These are phyloP conservation scores for Arachnopeziza araneosa DNA, from an alignment of 2,329 filamentous ascomycete species.

Conservation along the genomic window DNA sequence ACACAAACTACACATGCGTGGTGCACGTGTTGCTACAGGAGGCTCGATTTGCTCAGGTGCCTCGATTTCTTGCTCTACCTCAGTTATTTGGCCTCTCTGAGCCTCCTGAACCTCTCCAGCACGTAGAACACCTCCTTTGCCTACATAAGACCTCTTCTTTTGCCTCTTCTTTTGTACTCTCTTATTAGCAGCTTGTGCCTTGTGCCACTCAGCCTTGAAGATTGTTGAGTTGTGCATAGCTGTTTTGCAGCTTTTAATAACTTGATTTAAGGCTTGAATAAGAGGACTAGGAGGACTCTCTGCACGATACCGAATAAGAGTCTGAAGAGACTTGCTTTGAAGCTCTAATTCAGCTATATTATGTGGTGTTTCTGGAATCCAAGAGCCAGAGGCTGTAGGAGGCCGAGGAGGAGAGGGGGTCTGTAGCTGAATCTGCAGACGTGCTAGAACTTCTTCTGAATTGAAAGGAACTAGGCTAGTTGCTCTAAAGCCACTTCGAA, in stretches of 20 bases:
- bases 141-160: neutral
- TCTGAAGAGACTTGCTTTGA: neutral
- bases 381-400: neutral
- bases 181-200: too few species aligned
- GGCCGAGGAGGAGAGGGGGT: neutral
- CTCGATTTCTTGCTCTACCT: too few species aligned
- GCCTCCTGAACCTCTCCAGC: conserved; percentile 1
- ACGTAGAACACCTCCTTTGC: neutral
- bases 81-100: too few species aligned
- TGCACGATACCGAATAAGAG: neutral
- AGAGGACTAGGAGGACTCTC: neutral
- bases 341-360: neutral
- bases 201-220: too few species aligned
- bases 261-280: neutral
- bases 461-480: neutral
- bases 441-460: neutral
- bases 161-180: neutral
- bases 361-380: neutral
- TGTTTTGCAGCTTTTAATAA: neutral
- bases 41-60: too few species aligned
- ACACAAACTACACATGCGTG: too few species aligned
- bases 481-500: neutral
- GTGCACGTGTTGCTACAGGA: too few species aligned
- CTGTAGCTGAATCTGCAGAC: neutral
- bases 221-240: neutral